Conservation (phyloP, 2,329 filamentous ascomycete species). For the Orbilia oligospora region DNA sequence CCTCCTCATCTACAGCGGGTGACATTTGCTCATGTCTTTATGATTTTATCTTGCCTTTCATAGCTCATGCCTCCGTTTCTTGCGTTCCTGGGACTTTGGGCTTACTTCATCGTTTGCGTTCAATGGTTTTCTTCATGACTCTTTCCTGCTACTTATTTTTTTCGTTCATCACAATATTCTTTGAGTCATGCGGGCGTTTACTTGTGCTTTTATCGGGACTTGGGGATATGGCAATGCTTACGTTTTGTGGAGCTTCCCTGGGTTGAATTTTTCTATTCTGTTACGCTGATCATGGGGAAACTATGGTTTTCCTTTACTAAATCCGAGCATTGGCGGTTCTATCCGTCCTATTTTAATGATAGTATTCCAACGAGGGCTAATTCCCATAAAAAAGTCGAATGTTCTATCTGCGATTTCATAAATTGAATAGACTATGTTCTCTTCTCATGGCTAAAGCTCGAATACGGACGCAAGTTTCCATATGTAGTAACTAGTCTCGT, state of each 20-base stretch:
- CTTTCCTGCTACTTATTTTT: conserved; percentile 7
- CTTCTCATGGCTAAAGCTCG: not conserved
- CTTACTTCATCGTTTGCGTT: conserved; percentile 33
- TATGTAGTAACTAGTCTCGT: no score
- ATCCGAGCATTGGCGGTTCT: conserved; percentile 6
- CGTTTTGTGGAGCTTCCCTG: conserved; percentile 44
- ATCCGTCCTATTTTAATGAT: not conserved
- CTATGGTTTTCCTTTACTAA: conserved; percentile 12
- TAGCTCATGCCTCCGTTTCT: conserved; percentile 12
- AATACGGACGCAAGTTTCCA: no score
- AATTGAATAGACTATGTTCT: not conserved
- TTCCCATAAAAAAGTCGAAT: not conserved
- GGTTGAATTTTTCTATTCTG: conserved; percentile 18
- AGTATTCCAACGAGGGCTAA: not conserved
- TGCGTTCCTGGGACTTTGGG: conserved; percentile 39
- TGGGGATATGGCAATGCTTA: conserved; percentile 48
- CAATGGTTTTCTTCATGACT: conserved; percentile 23
- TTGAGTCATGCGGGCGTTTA: conserved; percentile 51
- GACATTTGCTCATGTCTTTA: conserved; percentile 40
- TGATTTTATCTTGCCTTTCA: conserved; percentile 30
- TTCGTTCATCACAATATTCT: conserved; percentile 10
- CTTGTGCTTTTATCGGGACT: conserved; percentile 7
- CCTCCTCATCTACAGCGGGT: conserved; percentile 6
- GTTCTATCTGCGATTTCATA: not conserved
- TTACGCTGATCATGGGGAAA: conserved; percentile 13